These are phyloP conservation scores for sunflower (Helianthus annuus) DNA, from an alignment of 129 eudicot genomes.

Conservation along the genomic window DNA sequence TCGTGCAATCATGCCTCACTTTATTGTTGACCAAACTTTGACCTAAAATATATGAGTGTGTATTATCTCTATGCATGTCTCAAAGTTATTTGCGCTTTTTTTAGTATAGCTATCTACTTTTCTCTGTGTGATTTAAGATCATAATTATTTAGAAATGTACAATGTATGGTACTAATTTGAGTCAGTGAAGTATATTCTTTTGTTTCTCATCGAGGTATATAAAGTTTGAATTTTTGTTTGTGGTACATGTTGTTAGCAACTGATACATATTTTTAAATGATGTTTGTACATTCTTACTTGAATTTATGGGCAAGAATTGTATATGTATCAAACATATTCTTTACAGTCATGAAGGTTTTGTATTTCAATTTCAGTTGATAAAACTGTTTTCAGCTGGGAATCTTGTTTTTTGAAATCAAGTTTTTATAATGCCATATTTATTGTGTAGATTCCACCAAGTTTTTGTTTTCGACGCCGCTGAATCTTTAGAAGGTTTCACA, in stretches of 20 bases:
- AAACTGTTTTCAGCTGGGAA: slow-evolving; percentile 37
- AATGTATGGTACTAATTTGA: neutral
- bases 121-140: too few species aligned
- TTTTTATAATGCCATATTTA: slow-evolving; percentile 54
- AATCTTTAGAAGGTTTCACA: slow-evolving; percentile 77
- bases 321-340: neutral
- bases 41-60: too few species aligned
- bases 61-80: too few species aligned
- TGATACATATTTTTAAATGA: slow-evolving; percentile 5
- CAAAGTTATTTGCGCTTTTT: too few species aligned
- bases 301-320: neutral
- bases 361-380: slow-evolving; percentile 2
- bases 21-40: too few species aligned
- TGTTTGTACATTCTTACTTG: neutral
- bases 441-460: slow-evolving; percentile 95
- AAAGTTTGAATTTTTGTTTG: neutral
- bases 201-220: neutral
- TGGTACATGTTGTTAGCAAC: neutral
- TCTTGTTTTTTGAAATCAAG: slow-evolving; percentile 38
- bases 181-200: neutral
- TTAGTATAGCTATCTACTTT: too few species aligned
- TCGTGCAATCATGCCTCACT: too few species aligned
- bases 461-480: slow-evolving; percentile 92
- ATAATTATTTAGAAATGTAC: too few species aligned
- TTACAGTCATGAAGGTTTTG: slow-evolving; percentile 5